Conservation (phyloP, 805 yeast species). For the Spathaspora gorwiae region DNA sequence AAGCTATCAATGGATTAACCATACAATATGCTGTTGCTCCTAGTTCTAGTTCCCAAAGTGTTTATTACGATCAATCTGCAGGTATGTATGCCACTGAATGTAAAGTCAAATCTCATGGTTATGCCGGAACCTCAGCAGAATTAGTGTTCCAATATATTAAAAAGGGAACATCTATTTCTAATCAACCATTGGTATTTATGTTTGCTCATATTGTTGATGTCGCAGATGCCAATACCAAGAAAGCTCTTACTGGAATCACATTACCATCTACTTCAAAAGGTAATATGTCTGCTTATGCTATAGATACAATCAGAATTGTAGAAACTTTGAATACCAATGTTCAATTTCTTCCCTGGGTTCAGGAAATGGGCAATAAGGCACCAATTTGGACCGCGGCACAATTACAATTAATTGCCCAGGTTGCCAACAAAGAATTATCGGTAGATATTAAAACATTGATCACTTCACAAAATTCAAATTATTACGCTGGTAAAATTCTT, state of each 20-base stretch:
- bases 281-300: slow-evolving; percentile 39
- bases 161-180: slow-evolving; percentile 43
- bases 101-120: slow-evolving; percentile 3
- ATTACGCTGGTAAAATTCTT: slow-evolving; percentile 21
- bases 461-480: slow-evolving; percentile 15
- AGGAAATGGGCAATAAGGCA: slow-evolving; percentile 8
- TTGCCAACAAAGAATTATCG: slow-evolving; percentile 13
- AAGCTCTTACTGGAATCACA: slow-evolving; percentile 26
- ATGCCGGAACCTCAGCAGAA: slow-evolving; percentile 1
- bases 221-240: slow-evolving; percentile 28
- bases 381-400: slow-evolving; percentile 9
- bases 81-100: slow-evolving; percentile 55
- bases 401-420: slow-evolving; percentile 8
- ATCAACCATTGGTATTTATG: slow-evolving; percentile 50
- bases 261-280: slow-evolving; percentile 52
- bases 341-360: slow-evolving; percentile 42
- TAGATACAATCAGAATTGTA: slow-evolving; percentile 35
- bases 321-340: slow-evolving; percentile 42
- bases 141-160: slow-evolving; percentile 12
- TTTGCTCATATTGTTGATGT: slow-evolving; percentile 61
- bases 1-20: slow-evolving; percentile 42
- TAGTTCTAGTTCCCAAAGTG: slow-evolving; percentile 20
- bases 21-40: slow-evolving; percentile 35
- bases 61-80: slow-evolving; percentile 58
- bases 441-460: slow-evolving; percentile 14